Evolutionary conservation across 495 filamentous ascomycete genomes (phyloP).

Genomic region (Trichoderma erinaceum): DNA sequence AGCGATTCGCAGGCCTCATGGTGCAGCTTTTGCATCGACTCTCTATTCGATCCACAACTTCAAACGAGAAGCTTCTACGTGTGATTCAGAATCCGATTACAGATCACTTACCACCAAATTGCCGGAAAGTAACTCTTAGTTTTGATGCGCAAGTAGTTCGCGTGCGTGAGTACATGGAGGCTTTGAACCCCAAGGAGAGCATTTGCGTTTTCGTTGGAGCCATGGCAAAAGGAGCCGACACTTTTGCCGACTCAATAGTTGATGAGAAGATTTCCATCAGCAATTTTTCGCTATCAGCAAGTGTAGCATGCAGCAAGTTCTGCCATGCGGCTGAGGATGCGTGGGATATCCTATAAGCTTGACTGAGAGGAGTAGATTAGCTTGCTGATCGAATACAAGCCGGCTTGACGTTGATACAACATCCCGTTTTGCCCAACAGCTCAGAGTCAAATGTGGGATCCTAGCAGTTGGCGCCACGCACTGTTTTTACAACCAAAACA

Average conservation of each 20-base stretch:
- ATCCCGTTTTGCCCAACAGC: conserved; percentile 33
- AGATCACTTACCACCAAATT: conserved; percentile 92
- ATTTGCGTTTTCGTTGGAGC: conserved; percentile 96
- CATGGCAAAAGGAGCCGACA: conserved; percentile 94
- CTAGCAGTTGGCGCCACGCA: conserved; percentile 48
- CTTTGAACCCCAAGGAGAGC: conserved; percentile 74
- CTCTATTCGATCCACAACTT: conserved; percentile 90
- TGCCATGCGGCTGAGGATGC: conserved; percentile 96
- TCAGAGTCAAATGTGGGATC: conserved; percentile 38
- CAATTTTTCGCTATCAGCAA: conserved; percentile 93
- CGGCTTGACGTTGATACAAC: conserved; percentile 36
- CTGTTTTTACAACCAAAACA: conserved; percentile 82
- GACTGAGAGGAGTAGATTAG: background rate
- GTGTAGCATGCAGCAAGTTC: conserved; percentile 98
- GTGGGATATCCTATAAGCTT: conserved; percentile 78
- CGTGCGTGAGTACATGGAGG: conserved; percentile 79
- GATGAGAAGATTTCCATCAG: conserved; percentile 98
- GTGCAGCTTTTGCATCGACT: conserved; percentile 96
- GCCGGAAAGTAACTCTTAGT: conserved; percentile 92
- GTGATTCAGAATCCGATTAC: conserved; percentile 98
- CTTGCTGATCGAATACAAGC: background rate
- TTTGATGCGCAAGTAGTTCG: conserved; percentile 84
- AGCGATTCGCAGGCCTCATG: conserved; percentile 97
- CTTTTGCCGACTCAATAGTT: conserved; percentile 89
- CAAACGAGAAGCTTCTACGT: conserved; percentile 93